Evolutionary conservation across 2,329 filamentous ascomycete genomes (phyloP), one percentile per base, ranked within the genome.

Genomic region (Phialocephala subalpina): DNA sequence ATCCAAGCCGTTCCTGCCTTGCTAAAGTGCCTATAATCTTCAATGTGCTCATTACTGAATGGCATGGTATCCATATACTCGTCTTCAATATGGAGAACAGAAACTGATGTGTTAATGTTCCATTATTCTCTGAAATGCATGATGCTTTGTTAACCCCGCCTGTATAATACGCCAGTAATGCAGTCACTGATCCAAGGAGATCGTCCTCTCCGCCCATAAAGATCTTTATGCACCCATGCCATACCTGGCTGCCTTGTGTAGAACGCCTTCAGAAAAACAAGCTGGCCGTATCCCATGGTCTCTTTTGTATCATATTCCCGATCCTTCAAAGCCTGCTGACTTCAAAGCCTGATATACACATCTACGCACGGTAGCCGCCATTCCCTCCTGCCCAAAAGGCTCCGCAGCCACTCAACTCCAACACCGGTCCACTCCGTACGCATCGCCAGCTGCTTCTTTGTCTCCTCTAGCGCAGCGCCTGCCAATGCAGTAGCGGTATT

Each of bases 321-420:
- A 20, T 14, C 25, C 42, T 33, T 33, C 29, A 4, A 33, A 9
- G 9, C 29, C 29, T 9, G 29, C 29, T 33, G 29, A 4, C 18
- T 58, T 76, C 66, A 96, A 70, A 97, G 81, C 69, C 92, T 84
- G 61, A 98, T 88, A 73, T 94, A 90, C 35, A 98, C 87, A 78
- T 97, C 94, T 79, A 99, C 86, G 78, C 94, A 97, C 64, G 95
- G 93, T 70, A 99, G 87, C 73, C 92, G 87, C 92, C 95, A 97
- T 78, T 97, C 94, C 73, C 92, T 88, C 78, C 88, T 88, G 3
- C 94, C 94, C 59, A 97, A 79, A 59, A 97, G 79, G 74, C 89
- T 94, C 72, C 94, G 86, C 66, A 97, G 80, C 94, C 94, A 97
- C 78, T 97, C 94, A 64, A 95, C 83, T 0, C 92, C 93, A 58